Percentiles rank a stretch among this genome's conserved stretches.
Conservation (phyloP, 345 rosid species). For the Mallotus nudiflorus region DNA sequence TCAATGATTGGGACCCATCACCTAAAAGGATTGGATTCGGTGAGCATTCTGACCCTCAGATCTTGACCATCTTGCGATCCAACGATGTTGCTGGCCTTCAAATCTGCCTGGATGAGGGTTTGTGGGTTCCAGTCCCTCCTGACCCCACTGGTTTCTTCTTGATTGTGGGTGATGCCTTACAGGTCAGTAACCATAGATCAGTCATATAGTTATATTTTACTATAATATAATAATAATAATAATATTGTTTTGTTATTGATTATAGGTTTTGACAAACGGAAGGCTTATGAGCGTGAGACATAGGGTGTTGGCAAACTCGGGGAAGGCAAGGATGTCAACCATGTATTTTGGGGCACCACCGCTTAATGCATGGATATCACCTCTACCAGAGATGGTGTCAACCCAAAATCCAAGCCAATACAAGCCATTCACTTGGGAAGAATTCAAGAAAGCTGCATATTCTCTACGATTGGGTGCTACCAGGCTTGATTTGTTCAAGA, state of each 20-base stretch:
- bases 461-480: slow-evolving; percentile 61
- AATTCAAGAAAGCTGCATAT: slow-evolving; percentile 73
- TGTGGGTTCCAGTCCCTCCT: slow-evolving; percentile 81
- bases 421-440: slow-evolving; percentile 77
- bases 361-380: slow-evolving; percentile 47
- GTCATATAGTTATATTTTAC: no score
- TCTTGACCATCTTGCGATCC: slow-evolving; percentile 76
- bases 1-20: slow-evolving; percentile 28
- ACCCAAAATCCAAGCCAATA: slow-evolving; percentile 47
- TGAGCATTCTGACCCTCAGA: slow-evolving; percentile 96
- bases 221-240: no score
- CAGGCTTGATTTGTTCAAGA: slow-evolving; percentile 48
- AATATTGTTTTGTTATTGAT: no score
- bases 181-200: slow-evolving; percentile 65
- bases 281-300: slow-evolving; percentile 81
- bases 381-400: slow-evolving; percentile 60
- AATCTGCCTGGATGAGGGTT: slow-evolving; percentile 48
- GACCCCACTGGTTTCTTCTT: slow-evolving; percentile 72
- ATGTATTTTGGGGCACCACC: slow-evolving; percentile 93
- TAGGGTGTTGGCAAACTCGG: slow-evolving; percentile 55
- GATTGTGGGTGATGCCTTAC: slow-evolving; percentile 80
- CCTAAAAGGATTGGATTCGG: slow-evolving; percentile 64
- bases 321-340: slow-evolving; percentile 70
- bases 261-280: slow-evolving; percentile 56
- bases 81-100: slow-evolving; percentile 88